phyloP scores from a whole-genome alignment of 768 basidiomycete species.

The Xerocomellus amylosporus region DNA sequence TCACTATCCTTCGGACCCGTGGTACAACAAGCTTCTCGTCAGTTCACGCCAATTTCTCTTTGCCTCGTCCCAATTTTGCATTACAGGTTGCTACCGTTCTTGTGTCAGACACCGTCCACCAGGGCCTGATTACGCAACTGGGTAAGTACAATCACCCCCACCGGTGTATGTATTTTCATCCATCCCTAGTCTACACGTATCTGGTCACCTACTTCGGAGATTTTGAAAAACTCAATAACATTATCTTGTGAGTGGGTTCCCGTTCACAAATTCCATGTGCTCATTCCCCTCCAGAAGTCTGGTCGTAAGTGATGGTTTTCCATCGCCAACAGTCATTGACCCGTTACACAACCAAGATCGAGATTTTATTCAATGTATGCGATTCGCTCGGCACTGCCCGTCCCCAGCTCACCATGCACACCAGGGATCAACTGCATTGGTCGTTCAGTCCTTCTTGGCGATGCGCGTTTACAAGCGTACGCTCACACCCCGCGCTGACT shows the following conservation, averaged over 20 bases:
- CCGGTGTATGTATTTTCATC: not conserved
- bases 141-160: conserved; percentile 26
- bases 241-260: not conserved
- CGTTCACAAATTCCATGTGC: not conserved
- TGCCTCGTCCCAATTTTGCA: not conserved
- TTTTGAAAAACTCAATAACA: not conserved
- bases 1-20: conserved; percentile 49
- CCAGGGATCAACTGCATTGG: conserved; percentile 42
- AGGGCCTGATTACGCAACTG: conserved; percentile 51
- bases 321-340: not conserved
- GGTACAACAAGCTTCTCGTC: conserved; percentile 48
- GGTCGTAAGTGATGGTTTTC: not conserved
- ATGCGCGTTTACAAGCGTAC: conserved; percentile 48
- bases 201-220: conserved; percentile 41
- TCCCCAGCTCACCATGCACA: not conserved
- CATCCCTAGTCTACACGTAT: conserved; percentile 45
- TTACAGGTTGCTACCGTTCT: conserved; percentile 48
- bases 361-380: conserved; percentile 49
- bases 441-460: conserved; percentile 56
- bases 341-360: conserved; percentile 33
- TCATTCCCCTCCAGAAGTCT: not conserved
- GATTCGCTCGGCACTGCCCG: not conserved
- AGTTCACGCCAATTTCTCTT: conserved; percentile 12
- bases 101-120: conserved; percentile 52
- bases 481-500: conserved; percentile 13